A percentile compares a stretch with the other conserved stretches of the same genome.
phyloP scores from a whole-genome alignment of 768 basidiomycete species.

The Macrolepiota albuminosa region DNA sequence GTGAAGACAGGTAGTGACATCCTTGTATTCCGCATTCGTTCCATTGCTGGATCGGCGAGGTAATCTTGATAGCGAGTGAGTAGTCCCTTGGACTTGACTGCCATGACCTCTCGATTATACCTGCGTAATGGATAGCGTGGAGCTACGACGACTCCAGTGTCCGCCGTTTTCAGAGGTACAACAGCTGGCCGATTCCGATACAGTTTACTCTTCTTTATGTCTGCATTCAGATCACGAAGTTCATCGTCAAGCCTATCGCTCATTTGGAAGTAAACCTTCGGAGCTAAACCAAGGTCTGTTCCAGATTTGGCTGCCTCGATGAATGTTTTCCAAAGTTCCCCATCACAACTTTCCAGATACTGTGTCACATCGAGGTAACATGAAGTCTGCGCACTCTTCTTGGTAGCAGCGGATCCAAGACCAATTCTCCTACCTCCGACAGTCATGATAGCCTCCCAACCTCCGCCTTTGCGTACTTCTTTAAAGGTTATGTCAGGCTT shows the following conservation, averaged over 20 bases:
- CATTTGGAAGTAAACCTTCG: conserved; percentile 62
- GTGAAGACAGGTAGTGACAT: conserved; percentile 71
- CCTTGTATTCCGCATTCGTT: conserved; percentile 64
- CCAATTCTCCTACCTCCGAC: conserved; percentile 82
- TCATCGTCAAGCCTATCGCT: conserved; percentile 60
- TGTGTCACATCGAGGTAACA: conserved; percentile 86
- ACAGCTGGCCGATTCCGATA: conserved; percentile 59
- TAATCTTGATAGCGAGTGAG: conserved; percentile 52
- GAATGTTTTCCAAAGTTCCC: conserved; percentile 73
- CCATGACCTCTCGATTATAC: conserved; percentile 26
- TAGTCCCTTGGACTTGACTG: conserved; percentile 56
- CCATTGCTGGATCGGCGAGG: conserved; percentile 51
- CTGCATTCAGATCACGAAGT: conserved; percentile 64
- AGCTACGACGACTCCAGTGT: not conserved
- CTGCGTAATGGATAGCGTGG: conserved; percentile 16
- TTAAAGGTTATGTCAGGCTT: conserved; percentile 66
- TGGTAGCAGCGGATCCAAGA: conserved; percentile 60
- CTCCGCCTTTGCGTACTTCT: conserved; percentile 23
- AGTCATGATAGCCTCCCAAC: conserved; percentile 73
- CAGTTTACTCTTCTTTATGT: conserved; percentile 58
- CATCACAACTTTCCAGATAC: conserved; percentile 84
- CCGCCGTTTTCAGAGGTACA: conserved; percentile 4
- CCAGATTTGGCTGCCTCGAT: conserved; percentile 55
- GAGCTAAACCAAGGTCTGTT: conserved; percentile 66
- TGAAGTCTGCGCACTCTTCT: conserved; percentile 65